phyloP scores from a whole-genome alignment of 208 protist genomes.

The Crithidia expoeki region DNA sequence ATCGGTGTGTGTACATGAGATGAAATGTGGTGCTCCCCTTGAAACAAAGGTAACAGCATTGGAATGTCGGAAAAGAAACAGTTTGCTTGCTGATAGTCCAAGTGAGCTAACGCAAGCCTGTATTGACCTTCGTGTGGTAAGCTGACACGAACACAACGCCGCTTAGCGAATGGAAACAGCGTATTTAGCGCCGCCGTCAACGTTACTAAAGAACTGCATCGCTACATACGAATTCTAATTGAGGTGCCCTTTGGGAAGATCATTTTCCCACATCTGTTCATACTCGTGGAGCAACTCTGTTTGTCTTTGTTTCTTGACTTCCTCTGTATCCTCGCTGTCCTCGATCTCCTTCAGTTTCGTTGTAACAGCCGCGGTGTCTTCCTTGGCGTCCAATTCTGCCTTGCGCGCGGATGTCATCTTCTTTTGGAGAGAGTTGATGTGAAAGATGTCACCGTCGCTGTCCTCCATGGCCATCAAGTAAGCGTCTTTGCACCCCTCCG shows the following conservation, averaged over 20 bases:
- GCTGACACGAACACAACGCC: too few species aligned
- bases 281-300: slow-evolving; percentile 11
- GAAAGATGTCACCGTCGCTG: slow-evolving; percentile 47
- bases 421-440: slow-evolving; percentile 22
- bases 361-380: slow-evolving; percentile 10
- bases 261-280: slow-evolving; percentile 19
- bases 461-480: slow-evolving; percentile 58
- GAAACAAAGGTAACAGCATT: too few species aligned
- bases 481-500: slow-evolving; percentile 31
- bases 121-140: too few species aligned
- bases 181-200: neutral
- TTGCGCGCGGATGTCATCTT: slow-evolving; percentile 20
- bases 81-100: too few species aligned
- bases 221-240: neutral
- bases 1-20: neutral
- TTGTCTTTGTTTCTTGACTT: slow-evolving; percentile 4
- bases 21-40: neutral
- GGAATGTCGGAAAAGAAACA: too few species aligned
- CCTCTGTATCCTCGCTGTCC: slow-evolving; percentile 6
- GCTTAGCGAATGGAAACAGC: neutral
- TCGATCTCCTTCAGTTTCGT: slow-evolving; percentile 17
- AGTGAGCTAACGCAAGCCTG: too few species aligned
- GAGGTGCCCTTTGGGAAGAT: slow-evolving; percentile 4
- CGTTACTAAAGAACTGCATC: neutral
- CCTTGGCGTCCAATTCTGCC: slow-evolving; percentile 11